phyloP scores from a whole-genome alignment of 805 yeast genomes.

The Kuraishia hungarica region DNA sequence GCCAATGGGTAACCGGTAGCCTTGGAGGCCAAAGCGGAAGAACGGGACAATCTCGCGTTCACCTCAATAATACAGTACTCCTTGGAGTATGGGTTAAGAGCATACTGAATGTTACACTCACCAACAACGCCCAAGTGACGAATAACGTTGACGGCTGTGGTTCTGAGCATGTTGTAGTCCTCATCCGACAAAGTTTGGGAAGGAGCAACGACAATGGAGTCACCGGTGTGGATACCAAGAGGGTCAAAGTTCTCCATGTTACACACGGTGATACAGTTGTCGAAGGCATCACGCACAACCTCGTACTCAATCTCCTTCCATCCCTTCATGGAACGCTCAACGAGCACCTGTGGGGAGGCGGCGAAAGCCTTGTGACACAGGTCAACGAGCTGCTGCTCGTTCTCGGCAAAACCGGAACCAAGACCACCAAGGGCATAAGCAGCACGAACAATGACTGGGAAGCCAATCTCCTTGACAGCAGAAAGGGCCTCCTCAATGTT shows the following conservation, averaged over 20 bases:
- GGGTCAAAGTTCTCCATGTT: slow-evolving; percentile 99
- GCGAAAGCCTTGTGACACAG: slow-evolving; percentile 91
- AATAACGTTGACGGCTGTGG: slow-evolving; percentile 94
- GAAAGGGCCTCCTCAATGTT: slow-evolving; percentile 71
- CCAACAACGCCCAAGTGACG: slow-evolving; percentile 98
- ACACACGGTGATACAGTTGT: slow-evolving; percentile 97
- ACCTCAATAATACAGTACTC: slow-evolving; percentile 98
- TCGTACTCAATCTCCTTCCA: slow-evolving; percentile 99
- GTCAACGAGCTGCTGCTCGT: slow-evolving; percentile 72
- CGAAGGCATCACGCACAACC: slow-evolving; percentile 95
- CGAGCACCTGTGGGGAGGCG: slow-evolving; percentile 90
- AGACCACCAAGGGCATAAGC: slow-evolving; percentile 97
- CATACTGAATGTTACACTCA: slow-evolving; percentile 97
- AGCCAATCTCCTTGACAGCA: slow-evolving; percentile 84
- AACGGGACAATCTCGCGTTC: slow-evolving; percentile 93
- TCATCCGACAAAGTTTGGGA: slow-evolving; percentile 95
- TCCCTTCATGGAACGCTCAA: slow-evolving; percentile 96
- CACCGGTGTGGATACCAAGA: slow-evolving; percentile 97
- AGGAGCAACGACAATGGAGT: slow-evolving; percentile 97
- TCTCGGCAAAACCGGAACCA: slow-evolving; percentile 95
- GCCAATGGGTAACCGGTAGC: slow-evolving; percentile 99
- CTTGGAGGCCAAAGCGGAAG: slow-evolving; percentile 98
- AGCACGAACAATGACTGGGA: slow-evolving; percentile 95
- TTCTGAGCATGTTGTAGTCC: slow-evolving; percentile 95
- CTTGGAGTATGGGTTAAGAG: slow-evolving; percentile 85